Conservation (phyloP, 345 rosid species). For the Clausena lansium region DNA sequence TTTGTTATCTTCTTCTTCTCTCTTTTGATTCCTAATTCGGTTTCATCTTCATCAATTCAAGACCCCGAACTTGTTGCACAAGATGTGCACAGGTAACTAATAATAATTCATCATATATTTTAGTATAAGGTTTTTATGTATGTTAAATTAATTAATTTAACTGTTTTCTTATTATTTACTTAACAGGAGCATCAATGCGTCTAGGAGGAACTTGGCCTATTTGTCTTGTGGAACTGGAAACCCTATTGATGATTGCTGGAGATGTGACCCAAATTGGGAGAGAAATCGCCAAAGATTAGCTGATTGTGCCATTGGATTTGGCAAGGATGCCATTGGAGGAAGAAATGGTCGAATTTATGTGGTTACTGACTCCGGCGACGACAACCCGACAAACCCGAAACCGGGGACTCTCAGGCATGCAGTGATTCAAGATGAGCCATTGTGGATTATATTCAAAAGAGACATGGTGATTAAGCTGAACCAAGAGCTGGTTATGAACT, state of each 20-base stretch:
- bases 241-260: constrained; percentile 83
- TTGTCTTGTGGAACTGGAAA: constrained; percentile 62
- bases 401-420: constrained; percentile 74
- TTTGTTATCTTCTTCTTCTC: constrained; percentile 12
- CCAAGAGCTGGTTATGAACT: constrained; percentile 63
- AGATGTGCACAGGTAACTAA: constrained; percentile 40
- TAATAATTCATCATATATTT: not conserved
- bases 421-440: constrained; percentile 67
- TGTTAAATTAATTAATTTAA: too few species aligned
- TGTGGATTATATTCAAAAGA: constrained; percentile 73
- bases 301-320: constrained; percentile 78
- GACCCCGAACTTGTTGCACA: constrained; percentile 44
- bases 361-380: constrained; percentile 55
- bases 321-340: constrained; percentile 70
- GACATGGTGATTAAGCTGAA: constrained; percentile 71
- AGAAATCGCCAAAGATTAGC: constrained; percentile 59
- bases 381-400: constrained; percentile 55
- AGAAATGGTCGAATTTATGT: constrained; percentile 59
- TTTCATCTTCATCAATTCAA: constrained; percentile 27
- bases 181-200: constrained; percentile 60
- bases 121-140: not conserved
- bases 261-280: constrained; percentile 78
- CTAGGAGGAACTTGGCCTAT: constrained; percentile 68
- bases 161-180: too few species aligned
- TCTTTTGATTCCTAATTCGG: constrained; percentile 18